Base-by-base conservation (phyloP, 176 grass and related monocot species). In the Typha latifolia region DNA sequence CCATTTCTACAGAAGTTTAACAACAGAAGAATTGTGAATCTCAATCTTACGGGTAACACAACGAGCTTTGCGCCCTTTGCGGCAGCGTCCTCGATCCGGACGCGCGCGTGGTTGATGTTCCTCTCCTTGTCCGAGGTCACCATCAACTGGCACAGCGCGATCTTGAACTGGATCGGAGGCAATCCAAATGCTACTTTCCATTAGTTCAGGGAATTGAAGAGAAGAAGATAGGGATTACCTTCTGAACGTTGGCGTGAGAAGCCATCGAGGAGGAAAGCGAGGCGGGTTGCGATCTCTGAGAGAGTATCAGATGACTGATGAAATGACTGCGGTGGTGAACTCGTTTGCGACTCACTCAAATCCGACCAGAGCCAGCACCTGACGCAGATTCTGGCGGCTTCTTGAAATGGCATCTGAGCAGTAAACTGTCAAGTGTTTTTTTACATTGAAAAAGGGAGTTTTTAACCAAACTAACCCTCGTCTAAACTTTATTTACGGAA, bases 111-210 rank as follows among this genome's bases (percentile, higher is more conserved):
- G 55, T 71, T 70, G 67, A 95, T 84, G 74, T 89, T 86, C 63
- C 55, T 67, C 48, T 77, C 32, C 62, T 77, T 90, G 29, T 81
- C 61, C 19, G 80, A 52, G 4, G 82, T 72, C 47, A 95, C 80
- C 6, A 47, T 19, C 48, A 84, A 74, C 69, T 89, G 90, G 56
- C 80, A 86, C 12, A 89, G 67, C 51, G 85, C 82, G 48, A 89
- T 75, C 77, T 86, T 89, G 73, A 83, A 85, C 77, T 66, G 72
- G 62, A 69, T 73, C 67, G 51, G 13, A 72, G 10, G 32, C 12
- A 59, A 32, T 8, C 4, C 23, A 15, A 29, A 62, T 21, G 22
- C 49, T 72, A 22, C 23, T 59, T 22, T 59, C 9, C 7, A 43
- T 43, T 50, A 20, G 13, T 69, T 51, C 32, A 69, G 23, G 51